Evolutionary conservation across 441 rosid genomes (phyloP).

Genomic region (Raphanus hybrid): DNA sequence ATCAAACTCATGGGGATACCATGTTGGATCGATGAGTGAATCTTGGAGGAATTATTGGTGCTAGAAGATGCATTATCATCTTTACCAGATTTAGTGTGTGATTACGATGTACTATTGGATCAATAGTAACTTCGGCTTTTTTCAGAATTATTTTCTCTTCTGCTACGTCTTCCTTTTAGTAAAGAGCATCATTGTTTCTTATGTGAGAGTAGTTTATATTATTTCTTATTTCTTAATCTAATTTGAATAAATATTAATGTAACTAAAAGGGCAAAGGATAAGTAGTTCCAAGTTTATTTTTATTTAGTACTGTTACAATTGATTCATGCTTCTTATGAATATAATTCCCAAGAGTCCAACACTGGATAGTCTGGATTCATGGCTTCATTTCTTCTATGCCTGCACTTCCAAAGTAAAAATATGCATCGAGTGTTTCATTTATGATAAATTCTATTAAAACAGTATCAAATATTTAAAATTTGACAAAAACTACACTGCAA

Average conservation of each 20-base stretch:
- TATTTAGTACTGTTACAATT: background rate
- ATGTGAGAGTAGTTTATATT: background rate
- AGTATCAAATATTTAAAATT: background rate
- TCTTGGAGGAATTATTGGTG: too few species aligned
- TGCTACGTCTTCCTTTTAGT: too few species aligned
- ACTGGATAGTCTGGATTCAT: background rate
- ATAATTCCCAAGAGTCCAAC: background rate
- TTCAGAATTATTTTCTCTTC: too few species aligned
- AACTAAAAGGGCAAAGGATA: background rate
- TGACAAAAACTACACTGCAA: background rate
- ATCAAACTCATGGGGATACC: too few species aligned
- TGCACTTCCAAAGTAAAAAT: background rate
- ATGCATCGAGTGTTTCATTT: background rate
- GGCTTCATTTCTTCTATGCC: constrained; percentile 4
- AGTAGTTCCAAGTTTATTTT: background rate
- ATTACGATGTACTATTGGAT: too few species aligned
- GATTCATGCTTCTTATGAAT: background rate
- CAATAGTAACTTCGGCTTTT: too few species aligned
- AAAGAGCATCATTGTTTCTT: too few species aligned
- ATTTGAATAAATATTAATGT: background rate
- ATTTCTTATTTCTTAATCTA: background rate
- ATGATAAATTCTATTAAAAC: background rate
- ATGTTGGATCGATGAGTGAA: too few species aligned
- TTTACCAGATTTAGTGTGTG: too few species aligned
- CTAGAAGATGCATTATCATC: too few species aligned